Evolutionary conservation across 805 yeast genomes (phyloP), one percentile per base, ranked within the genome.

Genomic region (Pichia ethanolica): DNA sequence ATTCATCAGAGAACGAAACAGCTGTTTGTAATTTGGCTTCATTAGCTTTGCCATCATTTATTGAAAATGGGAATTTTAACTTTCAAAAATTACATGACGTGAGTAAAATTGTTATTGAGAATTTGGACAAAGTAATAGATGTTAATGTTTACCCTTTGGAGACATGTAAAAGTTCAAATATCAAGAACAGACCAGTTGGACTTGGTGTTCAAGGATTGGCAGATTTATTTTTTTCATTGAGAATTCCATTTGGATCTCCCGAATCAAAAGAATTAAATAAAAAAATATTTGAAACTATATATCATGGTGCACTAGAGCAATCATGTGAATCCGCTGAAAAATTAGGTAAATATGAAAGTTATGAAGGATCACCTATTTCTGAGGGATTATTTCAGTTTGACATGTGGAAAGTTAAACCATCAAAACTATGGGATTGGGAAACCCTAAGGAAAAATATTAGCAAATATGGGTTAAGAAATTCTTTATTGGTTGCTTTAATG

Each of bases 201-300:
- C 69, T 91, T 26, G 99, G 99, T 57, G 97, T 91, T n/a, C 97
- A 91, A 68, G 99, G 99, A 51, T 73, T 91, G 48, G 97, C 98
- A 32, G 98, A 91, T 67, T 74, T 83, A 1, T 91, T 89, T 67
- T 78, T 88, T 75, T 73, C 77, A 56, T 72, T 91, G 53, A 79
- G 95, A 60, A 61, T 88, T 51, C 93, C 97, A 40, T 91, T 90
- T 65, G 97, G 89, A 57, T 86, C 95, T 36, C 70, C 73, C 34
- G 85, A 79, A 60, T 97, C 98, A 13, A 79, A 78, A 64, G 68
- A 71, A 52, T 72, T 91, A 53, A 91, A 91, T 69, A 73, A 77
- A 48, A 90, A 87, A 68, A 89, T 91, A 51, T 91, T 90, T 67
- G 98, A 91, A 73, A 91, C 98, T 27, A 88, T 91, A 40, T 91